A percentile compares a stretch with the other conserved stretches of the same genome.
Evolutionary conservation across 345 rosid genomes (phyloP).

Genomic region (Pistacia vera): DNA sequence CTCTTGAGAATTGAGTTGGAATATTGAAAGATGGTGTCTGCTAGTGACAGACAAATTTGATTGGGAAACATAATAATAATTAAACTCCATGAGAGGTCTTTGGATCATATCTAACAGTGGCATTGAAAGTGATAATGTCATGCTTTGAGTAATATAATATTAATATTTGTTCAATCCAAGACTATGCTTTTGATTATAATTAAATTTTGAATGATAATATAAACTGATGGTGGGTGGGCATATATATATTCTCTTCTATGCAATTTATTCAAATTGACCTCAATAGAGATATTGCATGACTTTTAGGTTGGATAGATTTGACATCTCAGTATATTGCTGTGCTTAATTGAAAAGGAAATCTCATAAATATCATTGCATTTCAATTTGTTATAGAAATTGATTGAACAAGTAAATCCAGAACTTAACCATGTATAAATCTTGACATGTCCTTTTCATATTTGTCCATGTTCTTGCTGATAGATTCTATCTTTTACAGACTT

Average conservation of each 20-base stretch:
- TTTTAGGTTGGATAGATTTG: neutral
- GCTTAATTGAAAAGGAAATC: neutral
- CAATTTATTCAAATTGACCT: neutral
- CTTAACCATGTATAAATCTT: neutral
- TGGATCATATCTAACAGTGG: neutral
- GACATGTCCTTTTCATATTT: neutral
- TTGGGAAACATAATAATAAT: slow-evolving; percentile 12
- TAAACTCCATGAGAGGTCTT: neutral
- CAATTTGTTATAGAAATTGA: too few species aligned
- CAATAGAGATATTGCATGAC: neutral
- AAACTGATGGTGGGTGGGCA: neutral
- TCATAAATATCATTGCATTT: too few species aligned
- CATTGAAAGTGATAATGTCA: slow-evolving; percentile 9
- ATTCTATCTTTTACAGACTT: too few species aligned
- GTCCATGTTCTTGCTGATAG: too few species aligned
- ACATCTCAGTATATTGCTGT: neutral
- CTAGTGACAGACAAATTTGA: slow-evolving; percentile 30
- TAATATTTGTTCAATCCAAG: neutral
- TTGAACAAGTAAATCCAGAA: too few species aligned
- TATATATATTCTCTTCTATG: neutral
- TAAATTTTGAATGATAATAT: neutral
- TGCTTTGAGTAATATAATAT: neutral
- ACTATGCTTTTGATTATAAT: slow-evolving; percentile 2
- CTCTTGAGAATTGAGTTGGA: slow-evolving; percentile 27
- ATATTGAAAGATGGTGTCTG: slow-evolving; percentile 24